Conservation (phyloP, 768 basidiomycete genomes). For the Tremella fuciformis region DNA sequence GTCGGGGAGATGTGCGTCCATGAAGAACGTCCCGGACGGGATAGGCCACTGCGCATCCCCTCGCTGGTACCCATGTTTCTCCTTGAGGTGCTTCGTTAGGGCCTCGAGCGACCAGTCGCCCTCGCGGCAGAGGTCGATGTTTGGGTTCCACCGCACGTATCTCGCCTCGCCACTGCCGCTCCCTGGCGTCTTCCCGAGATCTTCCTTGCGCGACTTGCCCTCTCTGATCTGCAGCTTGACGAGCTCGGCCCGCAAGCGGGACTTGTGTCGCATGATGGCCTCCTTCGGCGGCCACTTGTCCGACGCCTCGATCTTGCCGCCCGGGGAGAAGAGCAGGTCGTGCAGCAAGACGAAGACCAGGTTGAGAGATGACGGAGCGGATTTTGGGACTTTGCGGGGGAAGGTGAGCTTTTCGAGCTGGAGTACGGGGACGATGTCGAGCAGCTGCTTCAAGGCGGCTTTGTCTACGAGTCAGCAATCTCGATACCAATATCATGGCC, state of each 20-base stretch:
- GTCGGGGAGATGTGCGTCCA: conserved; percentile 76
- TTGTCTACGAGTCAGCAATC: conserved; percentile 61
- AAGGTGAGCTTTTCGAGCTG: conserved; percentile 73
- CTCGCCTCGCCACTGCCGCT: conserved; percentile 51
- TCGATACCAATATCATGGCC: conserved; percentile 33
- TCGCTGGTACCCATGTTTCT: conserved; percentile 19
- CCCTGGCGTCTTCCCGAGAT: conserved; percentile 40
- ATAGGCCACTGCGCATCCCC: conserved; percentile 32
- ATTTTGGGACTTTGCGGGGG: conserved; percentile 51
- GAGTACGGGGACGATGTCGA: conserved; percentile 65
- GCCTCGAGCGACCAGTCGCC: conserved; percentile 20
- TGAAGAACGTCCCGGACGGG: conserved; percentile 57
- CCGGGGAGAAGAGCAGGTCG: conserved; percentile 72
- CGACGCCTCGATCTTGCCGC: conserved; percentile 77
- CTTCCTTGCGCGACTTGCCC: conserved; percentile 43
- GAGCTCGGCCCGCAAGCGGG: conserved; percentile 79
- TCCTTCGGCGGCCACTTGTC: conserved; percentile 83
- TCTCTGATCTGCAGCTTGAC: conserved; percentile 54
- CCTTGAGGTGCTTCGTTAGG: conserved; percentile 15
- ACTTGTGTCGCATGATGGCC: conserved; percentile 81
- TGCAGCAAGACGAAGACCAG: conserved; percentile 85
- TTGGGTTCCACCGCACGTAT: conserved; percentile 51
- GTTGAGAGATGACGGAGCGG: conserved; percentile 58
- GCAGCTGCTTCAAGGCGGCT: conserved; percentile 67
- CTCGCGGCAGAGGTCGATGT: conserved; percentile 33